Percentiles rank a stretch among this genome's conserved stretches.
Conservation (phyloP, 129 eudicot genomes). For the Pseudognaphalium luteoalbum region DNA sequence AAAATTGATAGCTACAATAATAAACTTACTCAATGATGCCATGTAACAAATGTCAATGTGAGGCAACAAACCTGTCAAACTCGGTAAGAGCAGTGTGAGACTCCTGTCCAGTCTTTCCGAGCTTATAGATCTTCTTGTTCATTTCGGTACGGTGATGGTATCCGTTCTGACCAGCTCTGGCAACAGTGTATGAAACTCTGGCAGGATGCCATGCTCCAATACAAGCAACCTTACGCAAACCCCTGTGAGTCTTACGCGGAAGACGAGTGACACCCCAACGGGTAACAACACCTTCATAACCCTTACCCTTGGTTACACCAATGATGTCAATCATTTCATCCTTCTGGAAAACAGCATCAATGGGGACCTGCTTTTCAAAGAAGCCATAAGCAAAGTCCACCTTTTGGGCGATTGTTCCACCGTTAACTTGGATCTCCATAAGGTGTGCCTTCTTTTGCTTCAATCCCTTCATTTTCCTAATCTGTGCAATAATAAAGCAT, state of each 20-base stretch:
- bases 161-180: slow-evolving; percentile 82
- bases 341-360: slow-evolving; percentile 74
- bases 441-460: slow-evolving; percentile 82
- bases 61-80: slow-evolving; percentile 60
- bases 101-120: slow-evolving; percentile 64
- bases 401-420: slow-evolving; percentile 63
- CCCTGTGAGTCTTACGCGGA: slow-evolving; percentile 77
- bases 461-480: slow-evolving; percentile 72
- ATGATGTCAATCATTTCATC: slow-evolving; percentile 79
- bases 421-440: slow-evolving; percentile 75
- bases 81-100: slow-evolving; percentile 64
- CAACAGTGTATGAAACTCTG: slow-evolving; percentile 74
- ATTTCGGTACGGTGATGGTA: slow-evolving; percentile 79
- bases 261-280: slow-evolving; percentile 84
- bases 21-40: neutral
- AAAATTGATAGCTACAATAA: neutral
- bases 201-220: slow-evolving; percentile 84
- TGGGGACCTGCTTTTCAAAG: slow-evolving; percentile 64
- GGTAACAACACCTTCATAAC: slow-evolving; percentile 80
- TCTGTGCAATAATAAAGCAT: slow-evolving; percentile 24
- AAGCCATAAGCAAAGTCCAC: slow-evolving; percentile 65
- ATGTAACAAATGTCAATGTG: neutral
- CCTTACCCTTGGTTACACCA: slow-evolving; percentile 76
- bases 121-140: slow-evolving; percentile 76
- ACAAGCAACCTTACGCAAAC: slow-evolving; percentile 82